Conservation (phyloP, 495 filamentous ascomycete genomes). For the Penicillium desertorum region DNA sequence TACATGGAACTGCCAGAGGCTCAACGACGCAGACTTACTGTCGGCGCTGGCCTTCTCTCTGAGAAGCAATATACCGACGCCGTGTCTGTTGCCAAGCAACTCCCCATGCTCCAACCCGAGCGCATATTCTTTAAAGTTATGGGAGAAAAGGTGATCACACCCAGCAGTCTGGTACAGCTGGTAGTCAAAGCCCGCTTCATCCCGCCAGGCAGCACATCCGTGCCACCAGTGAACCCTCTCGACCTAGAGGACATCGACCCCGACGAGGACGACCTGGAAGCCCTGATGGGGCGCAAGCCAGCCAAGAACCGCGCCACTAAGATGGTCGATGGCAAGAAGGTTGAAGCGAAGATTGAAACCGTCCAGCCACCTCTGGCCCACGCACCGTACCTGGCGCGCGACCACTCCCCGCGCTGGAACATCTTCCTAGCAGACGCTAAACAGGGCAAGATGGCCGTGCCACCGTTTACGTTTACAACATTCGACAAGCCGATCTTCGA, state of each 20-base stretch:
- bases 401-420: conserved; percentile 88
- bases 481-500: conserved; percentile 86
- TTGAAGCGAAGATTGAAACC: conserved; percentile 51
- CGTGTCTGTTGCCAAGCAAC: conserved; percentile 71
- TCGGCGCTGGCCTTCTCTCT: conserved; percentile 67
- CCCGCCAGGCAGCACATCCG: conserved; percentile 72
- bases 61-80: conserved; percentile 75
- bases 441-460: conserved; percentile 91
- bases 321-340: conserved; percentile 55
- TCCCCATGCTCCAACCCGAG: conserved; percentile 81
- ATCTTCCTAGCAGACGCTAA: conserved; percentile 91
- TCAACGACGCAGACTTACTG: conserved; percentile 66
- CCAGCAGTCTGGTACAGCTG: conserved; percentile 88
- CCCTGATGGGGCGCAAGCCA: conserved; percentile 74
- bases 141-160: conserved; percentile 88
- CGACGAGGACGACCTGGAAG: conserved; percentile 88
- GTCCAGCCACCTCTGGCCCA: conserved; percentile 79
- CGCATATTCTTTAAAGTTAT: conserved; percentile 98
- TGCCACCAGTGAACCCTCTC: conserved; percentile 69
- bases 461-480: conserved; percentile 83
- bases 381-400: conserved; percentile 84
- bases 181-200: conserved; percentile 94
- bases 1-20: conserved; percentile 82
- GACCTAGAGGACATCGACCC: conserved; percentile 91
- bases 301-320: conserved; percentile 58